phyloP scores from a whole-genome alignment of 2,329 filamentous ascomycete species.

The Coniochaeta sp. region DNA sequence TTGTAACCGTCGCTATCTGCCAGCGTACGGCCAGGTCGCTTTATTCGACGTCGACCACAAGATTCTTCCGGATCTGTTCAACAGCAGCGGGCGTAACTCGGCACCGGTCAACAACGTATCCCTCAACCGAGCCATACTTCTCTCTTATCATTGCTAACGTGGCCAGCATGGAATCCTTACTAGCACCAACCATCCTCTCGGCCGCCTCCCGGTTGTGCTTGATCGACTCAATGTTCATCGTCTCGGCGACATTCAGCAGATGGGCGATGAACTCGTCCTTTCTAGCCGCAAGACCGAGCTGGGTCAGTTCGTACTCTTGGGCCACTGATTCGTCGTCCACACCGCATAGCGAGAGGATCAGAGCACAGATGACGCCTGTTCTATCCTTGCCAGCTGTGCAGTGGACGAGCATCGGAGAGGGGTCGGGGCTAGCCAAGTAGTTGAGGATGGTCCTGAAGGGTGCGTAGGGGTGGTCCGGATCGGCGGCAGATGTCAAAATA shows the following conservation, averaged over 20 bases:
- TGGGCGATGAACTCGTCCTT: constrained; percentile 41
- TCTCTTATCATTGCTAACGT: constrained; percentile 46
- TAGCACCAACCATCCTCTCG: constrained; percentile 36
- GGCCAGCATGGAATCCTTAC: constrained; percentile 39
- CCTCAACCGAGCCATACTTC: constrained; percentile 56
- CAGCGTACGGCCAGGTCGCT: constrained; percentile 16
- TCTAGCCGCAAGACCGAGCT: constrained; percentile 49
- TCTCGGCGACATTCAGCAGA: constrained; percentile 32
- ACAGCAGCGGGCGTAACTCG: constrained; percentile 49
- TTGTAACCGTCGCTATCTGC: constrained; percentile 15
- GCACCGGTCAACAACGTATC: constrained; percentile 52
- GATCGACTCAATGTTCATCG: constrained; percentile 29
- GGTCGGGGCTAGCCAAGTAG: constrained; percentile 39
- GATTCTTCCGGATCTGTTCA: constrained; percentile 39
- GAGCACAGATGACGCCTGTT: constrained; percentile 61
- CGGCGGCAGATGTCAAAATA: constrained; percentile 47
- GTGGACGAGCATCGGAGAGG: constrained; percentile 54
- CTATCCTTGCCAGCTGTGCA: constrained; percentile 74
- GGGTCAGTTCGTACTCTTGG: constrained; percentile 61
- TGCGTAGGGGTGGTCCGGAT: constrained; percentile 36
- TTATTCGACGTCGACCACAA: constrained; percentile 27
- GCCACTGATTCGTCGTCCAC: constrained; percentile 53
- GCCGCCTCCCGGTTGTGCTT: constrained; percentile 35
- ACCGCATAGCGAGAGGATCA: constrained; percentile 57
- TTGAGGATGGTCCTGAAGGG: constrained; percentile 46